Evolutionary conservation across 371 early-diverging fungal species (phyloP), one percentile per base, ranked within the genome.

Genomic region (Sporodiniella umbellata): DNA sequence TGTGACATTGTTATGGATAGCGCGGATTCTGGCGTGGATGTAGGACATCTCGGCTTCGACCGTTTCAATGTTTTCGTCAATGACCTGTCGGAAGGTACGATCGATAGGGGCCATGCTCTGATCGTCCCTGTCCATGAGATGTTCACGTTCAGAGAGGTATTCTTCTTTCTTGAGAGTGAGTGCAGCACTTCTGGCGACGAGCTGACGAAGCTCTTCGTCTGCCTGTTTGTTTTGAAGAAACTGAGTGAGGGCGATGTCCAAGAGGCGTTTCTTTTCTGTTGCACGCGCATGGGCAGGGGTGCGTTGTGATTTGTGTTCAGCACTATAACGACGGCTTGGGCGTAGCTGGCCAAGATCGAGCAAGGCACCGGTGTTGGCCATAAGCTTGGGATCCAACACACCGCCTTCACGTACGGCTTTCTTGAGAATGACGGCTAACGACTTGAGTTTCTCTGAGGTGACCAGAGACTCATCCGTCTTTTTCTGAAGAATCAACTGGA

Each of bases 21-120:
- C 81, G 26, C 79, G 77, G 42, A 90, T 84, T 24, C 85, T 78
- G 19, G 81, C 83, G 51, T 86, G 82, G 21, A 88, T 58, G 48
- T 84, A 89, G 4, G 82, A 68, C 26, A 94, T 80, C 59, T 93
- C 94, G 11, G 91, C 83, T 35, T 87, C 88, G 23, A 94, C 83
- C 24, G 84, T 81, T 44, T 85, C 85, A n/a, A 94, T 69, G 8
- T 89, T 86, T 37, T 92, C 92, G 48, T 91, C 89, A 86, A 90
- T 87, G 56, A 86, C 85, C 15, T 78, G 66, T 24, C 77, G 67
- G 2, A 81, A 69, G 25, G 83, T 78, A 53, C 66, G 67, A 10
- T 74, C 70, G 28, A 76, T 54, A n/a, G 70, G 42, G 10, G 66
- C 56, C 1, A 68, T 68, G 18, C 57, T 64, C 58, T 51, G 56